These are phyloP conservation scores for Lecanicillium sp. DNA, from an alignment of 2,329 filamentous ascomycete genomes.

Conservation along the genomic window DNA sequence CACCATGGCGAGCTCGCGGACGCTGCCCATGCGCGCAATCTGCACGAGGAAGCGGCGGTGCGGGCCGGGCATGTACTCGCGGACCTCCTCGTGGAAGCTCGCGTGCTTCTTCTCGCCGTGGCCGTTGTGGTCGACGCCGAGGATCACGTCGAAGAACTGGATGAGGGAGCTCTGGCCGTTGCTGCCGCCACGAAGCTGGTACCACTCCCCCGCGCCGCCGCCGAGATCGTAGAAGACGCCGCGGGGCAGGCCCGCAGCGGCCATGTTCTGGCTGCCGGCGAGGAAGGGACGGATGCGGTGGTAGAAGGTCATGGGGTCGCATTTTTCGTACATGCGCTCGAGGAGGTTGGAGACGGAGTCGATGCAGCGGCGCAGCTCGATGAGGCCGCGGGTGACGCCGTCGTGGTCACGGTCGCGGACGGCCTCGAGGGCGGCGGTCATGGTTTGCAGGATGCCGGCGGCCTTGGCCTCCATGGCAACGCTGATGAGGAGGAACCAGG, in stretches of 20 bases:
- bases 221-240: constrained; percentile 77
- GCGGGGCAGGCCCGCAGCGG: constrained; percentile 69
- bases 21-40: constrained; percentile 64
- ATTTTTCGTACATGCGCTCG: constrained; percentile 82
- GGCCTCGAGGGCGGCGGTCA: constrained; percentile 70
- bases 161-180: constrained; percentile 92
- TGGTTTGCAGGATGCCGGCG: constrained; percentile 66
- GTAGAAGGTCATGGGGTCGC: constrained; percentile 83
- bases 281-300: constrained; percentile 82
- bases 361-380: constrained; percentile 60
- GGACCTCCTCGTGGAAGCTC: constrained; percentile 60
- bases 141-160: constrained; percentile 83
- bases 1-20: constrained; percentile 59
- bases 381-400: constrained; percentile 57
- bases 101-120: constrained; percentile 30
- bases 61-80: constrained; percentile 82
- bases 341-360: constrained; percentile 62
- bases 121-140: constrained; percentile 70
- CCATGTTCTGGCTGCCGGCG: constrained; percentile 91
- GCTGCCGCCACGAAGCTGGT: constrained; percentile 79
- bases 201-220: constrained; percentile 58
- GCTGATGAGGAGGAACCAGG: constrained; percentile 90
- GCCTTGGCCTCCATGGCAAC: constrained; percentile 84
- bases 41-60: constrained; percentile 74
- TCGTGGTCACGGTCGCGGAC: constrained; percentile 54